Evolutionary conservation across 768 basidiomycete genomes (phyloP).

Genomic region (Kwoniella sp.): DNA sequence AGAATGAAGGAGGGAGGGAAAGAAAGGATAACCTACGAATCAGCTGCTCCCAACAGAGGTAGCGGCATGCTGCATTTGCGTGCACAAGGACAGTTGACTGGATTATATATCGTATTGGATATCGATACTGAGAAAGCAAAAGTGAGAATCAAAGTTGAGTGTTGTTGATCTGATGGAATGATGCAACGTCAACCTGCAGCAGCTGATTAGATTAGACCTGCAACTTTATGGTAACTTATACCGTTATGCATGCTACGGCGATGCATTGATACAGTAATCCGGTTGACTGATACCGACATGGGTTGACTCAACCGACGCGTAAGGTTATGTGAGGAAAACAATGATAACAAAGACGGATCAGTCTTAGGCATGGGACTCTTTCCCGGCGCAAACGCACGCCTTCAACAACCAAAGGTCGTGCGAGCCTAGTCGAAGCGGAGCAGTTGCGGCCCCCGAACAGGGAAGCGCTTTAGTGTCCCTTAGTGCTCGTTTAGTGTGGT

Average conservation of each 20-base stretch:
- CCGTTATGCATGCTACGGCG: background rate
- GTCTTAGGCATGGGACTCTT: background rate
- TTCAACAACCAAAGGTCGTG: too few relatives aligned
- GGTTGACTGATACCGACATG: background rate
- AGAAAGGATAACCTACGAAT: constrained; percentile 11
- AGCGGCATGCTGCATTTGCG: constrained; percentile 14
- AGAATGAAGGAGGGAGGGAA: too few relatives aligned
- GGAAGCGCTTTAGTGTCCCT: background rate
- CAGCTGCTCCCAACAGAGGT: constrained; percentile 10
- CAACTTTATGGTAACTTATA: background rate
- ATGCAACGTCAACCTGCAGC: background rate
- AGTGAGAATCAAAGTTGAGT: background rate
- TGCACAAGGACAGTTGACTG: constrained; percentile 18
- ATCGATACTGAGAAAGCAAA: too few relatives aligned
- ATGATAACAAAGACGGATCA: background rate
- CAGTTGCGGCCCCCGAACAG: background rate
- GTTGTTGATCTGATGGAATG: background rate
- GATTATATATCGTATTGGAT: background rate
- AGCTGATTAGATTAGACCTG: too few relatives aligned
- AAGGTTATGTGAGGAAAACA: background rate
- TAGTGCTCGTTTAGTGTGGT: background rate
- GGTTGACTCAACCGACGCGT: constrained; percentile 19
- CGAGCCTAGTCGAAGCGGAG: too few relatives aligned
- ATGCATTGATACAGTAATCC: too few relatives aligned
- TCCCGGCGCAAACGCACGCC: too few relatives aligned